These are phyloP conservation scores for Aspergillus felis DNA, from an alignment of 2,329 filamentous ascomycete genomes.

Conservation along the genomic window DNA sequence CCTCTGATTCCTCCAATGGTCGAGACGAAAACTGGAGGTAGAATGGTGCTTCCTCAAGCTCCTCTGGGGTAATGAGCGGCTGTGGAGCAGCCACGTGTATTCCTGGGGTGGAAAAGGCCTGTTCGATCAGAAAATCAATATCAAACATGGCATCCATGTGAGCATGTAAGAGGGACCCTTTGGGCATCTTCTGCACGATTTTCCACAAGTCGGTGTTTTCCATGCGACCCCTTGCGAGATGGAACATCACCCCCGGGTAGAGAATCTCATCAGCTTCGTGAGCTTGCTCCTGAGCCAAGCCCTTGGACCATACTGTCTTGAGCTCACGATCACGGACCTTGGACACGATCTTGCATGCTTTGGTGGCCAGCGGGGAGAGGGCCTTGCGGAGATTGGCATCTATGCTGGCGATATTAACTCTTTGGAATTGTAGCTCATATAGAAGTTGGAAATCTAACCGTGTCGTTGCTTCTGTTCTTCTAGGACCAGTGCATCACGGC, in stretches of 20 bases:
- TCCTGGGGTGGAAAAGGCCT: constrained; percentile 66
- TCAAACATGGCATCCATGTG: constrained; percentile 92
- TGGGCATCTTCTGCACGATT: constrained; percentile 82
- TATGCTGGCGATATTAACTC: constrained; percentile 8
- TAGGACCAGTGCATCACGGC: constrained; percentile 69
- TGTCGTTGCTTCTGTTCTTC: constrained; percentile 81
- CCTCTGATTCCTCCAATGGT: constrained; percentile 41
- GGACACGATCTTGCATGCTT: constrained; percentile 75
- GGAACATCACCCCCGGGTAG: constrained; percentile 92
- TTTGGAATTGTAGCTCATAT: background rate
- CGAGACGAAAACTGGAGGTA: constrained; percentile 59
- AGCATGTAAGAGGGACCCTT: constrained; percentile 67
- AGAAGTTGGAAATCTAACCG: constrained; percentile 48
- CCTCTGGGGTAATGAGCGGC: constrained; percentile 52
- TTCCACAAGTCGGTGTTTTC: constrained; percentile 80
- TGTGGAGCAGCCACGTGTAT: constrained; percentile 64
- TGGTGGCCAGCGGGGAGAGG: constrained; percentile 72
- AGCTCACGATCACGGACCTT: constrained; percentile 76
- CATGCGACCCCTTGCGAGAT: constrained; percentile 78
- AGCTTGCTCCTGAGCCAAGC: constrained; percentile 66
- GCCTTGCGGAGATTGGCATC: constrained; percentile 36
- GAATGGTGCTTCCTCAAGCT: constrained; percentile 54
- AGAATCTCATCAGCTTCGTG: constrained; percentile 60
- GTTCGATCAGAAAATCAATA: constrained; percentile 71
- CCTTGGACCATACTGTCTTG: constrained; percentile 69